Evolutionary conservation across 208 protist species (phyloP).

Genomic region (Leptomonas pyrrhocoris): DNA sequence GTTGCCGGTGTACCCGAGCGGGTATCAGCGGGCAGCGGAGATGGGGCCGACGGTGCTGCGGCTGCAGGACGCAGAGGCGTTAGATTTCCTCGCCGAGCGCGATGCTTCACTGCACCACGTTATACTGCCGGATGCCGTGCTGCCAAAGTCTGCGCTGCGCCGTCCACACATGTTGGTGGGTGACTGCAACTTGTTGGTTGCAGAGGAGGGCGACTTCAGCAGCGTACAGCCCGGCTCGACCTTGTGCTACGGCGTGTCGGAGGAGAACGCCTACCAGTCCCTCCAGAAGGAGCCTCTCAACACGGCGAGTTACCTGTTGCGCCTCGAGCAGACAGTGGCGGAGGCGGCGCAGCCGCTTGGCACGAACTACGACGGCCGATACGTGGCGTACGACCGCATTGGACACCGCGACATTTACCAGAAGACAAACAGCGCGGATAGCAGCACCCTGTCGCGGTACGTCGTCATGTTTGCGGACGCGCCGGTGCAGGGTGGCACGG

Average conservation of each 20-base stretch:
- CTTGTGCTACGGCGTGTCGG: conserved; percentile 52
- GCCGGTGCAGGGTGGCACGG: background rate
- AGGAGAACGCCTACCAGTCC: conserved; percentile 71
- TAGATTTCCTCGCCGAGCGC: conserved; percentile 64
- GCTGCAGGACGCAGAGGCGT: conserved; percentile 24
- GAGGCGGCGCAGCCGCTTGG: conserved; percentile 29
- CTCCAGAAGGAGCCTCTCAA: conserved; percentile 59
- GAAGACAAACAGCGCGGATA: conserved; percentile 62
- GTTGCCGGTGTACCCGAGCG: conserved; percentile 69
- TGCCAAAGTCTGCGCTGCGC: conserved; percentile 31
- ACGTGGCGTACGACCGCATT: conserved; percentile 71
- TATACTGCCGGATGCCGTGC: conserved; percentile 57
- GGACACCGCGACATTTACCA: conserved; percentile 60
- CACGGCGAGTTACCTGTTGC: conserved; percentile 78
- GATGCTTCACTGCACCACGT: conserved; percentile 57
- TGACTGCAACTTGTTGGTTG: conserved; percentile 66
- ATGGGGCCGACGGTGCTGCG: conserved; percentile 21
- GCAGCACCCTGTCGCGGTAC: conserved; percentile 56
- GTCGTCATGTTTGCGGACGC: conserved; percentile 61
- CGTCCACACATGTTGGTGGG: conserved; percentile 74
- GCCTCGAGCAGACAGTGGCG: conserved; percentile 16
- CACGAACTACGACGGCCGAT: conserved; percentile 52
- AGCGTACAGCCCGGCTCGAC: conserved; percentile 23
- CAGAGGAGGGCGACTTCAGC: conserved; percentile 44
- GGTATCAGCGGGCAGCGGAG: conserved; percentile 39